Conservation (phyloP, 495 filamentous ascomycete species). For the Trichoderma gamsii region DNA sequence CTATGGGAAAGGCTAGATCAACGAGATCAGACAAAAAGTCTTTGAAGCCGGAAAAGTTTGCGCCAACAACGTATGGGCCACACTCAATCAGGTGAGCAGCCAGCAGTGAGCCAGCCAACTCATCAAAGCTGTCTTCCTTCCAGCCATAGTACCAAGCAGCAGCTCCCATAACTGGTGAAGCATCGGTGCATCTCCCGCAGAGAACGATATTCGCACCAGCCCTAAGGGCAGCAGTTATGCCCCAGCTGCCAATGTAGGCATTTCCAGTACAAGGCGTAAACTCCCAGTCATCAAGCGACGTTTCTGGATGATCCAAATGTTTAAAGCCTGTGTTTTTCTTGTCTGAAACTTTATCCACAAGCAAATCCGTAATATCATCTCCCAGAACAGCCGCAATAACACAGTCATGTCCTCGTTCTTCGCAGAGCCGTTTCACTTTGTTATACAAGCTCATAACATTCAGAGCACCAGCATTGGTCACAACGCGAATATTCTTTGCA, state of each 20-base stretch:
- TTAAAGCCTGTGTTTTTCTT: neutral
- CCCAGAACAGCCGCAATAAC: neutral
- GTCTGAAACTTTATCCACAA: neutral
- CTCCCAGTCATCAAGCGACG: neutral
- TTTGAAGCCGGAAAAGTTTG: constrained; percentile 55
- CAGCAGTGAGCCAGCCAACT: constrained; percentile 47
- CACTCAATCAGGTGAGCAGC: constrained; percentile 54
- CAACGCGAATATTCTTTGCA: constrained; percentile 35
- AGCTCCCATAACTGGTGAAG: constrained; percentile 41
- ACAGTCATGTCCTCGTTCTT: neutral
- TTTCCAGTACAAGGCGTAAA: neutral
- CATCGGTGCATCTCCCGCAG: constrained; percentile 46
- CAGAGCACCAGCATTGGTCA: constrained; percentile 40
- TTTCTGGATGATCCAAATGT: neutral
- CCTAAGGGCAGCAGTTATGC: constrained; percentile 40
- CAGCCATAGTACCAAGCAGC: constrained; percentile 44
- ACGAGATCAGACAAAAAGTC: constrained; percentile 36
- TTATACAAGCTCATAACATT: constrained; percentile 19
- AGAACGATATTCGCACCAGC: constrained; percentile 50
- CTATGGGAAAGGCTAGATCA: constrained; percentile 53
- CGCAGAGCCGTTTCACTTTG: neutral
- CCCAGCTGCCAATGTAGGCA: constrained; percentile 39
- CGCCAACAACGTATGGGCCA: constrained; percentile 49
- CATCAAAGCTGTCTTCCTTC: constrained; percentile 38
- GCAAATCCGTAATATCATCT: neutral